Evolutionary conservation across 768 basidiomycete genomes (phyloP).

Genomic region (Udeniomyces megalosporus): DNA sequence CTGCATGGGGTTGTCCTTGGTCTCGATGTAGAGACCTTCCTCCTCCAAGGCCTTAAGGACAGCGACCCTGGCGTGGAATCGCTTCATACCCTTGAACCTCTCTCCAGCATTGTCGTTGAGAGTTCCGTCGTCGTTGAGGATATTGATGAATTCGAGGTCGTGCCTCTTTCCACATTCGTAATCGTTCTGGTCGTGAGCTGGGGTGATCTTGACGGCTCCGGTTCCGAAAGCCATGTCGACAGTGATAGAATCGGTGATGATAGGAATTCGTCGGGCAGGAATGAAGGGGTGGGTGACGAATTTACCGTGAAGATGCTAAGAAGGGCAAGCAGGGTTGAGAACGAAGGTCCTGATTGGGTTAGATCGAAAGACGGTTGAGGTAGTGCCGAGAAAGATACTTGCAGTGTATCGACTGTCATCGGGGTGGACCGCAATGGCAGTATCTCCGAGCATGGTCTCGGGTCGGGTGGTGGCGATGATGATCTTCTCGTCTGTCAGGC

Average conservation of each 20-base stretch:
- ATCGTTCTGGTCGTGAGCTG: constrained; percentile 93
- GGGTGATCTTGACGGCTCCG: constrained; percentile 97
- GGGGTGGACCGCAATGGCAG: constrained; percentile 90
- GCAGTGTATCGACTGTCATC: constrained; percentile 67
- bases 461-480: constrained; percentile 94
- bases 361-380: too few species aligned
- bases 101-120: constrained; percentile 76
- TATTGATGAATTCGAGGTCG: constrained; percentile 77
- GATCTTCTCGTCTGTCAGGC: constrained; percentile 53
- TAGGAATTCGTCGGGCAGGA: constrained; percentile 59
- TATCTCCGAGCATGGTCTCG: constrained; percentile 97
- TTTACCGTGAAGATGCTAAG: constrained; percentile 80
- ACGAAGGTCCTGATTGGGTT: too few species aligned
- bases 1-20: constrained; percentile 93
- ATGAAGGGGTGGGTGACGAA: constrained; percentile 80
- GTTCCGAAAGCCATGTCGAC: constrained; percentile 95
- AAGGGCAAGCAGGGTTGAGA: background rate
- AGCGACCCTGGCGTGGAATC: constrained; percentile 77
- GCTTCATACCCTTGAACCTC: constrained; percentile 85
- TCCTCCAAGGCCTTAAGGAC: constrained; percentile 74
- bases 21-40: constrained; percentile 67
- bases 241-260: constrained; percentile 63
- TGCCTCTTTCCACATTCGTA: constrained; percentile 84
- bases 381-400: background rate
- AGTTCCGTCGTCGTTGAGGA: constrained; percentile 92